Base-by-base conservation (phyloP, 352 stramenopile species). In the Sclerospora graminicola region DNA sequence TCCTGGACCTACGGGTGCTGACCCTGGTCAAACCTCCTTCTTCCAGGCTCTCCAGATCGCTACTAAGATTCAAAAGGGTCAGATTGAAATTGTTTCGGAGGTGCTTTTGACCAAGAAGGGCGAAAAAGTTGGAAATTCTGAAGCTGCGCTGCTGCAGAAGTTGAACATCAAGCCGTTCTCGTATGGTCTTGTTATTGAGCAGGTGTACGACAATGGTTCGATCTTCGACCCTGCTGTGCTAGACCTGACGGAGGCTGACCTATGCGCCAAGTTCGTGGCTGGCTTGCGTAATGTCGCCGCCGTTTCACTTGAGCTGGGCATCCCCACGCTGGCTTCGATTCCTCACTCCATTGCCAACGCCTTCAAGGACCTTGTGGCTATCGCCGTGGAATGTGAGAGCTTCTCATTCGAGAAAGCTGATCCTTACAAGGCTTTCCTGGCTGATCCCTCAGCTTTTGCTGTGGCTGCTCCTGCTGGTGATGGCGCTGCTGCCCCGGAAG, bases 51-150 rank as follows among this genome's bases (percentile, higher is more conserved):
- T 99, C 50, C 77, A 87, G 60, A 98, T 99, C 65, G 84, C 90
- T 54, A 99, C 97, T 61, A 99, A 99, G 89, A 99, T 99, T 96
- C 87, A 95, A 55, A 95, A 95, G 66, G 96, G 95, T 87, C 96
- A 99, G 74, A 99, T 99, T 93, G 97, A 99, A 71, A 99, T 99
- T 73, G 94, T 96, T 32, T 87, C 85, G 42, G 89, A 98, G 59
- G 94, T 98, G 45, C 62, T 97, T 33, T 72, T 99, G 23, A 96
- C 97, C 54, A 78, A 79, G 45, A 88, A 86, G 62, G 96, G 96
- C 48, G 89, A 98, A 19, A 98, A 97, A 75, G 96, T 99, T 41
- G 93, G 87, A 33, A 97, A 96, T 67, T 98, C 95, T n/a, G 90
- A 99, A 63, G 95, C 96, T 58, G 94, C 88, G 45, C 79, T 99